A percentile compares a stretch with the other conserved stretches of the same genome.
phyloP scores from a whole-genome alignment of 2,329 filamentous ascomycete genomes.

The Botrytis tulipae region DNA sequence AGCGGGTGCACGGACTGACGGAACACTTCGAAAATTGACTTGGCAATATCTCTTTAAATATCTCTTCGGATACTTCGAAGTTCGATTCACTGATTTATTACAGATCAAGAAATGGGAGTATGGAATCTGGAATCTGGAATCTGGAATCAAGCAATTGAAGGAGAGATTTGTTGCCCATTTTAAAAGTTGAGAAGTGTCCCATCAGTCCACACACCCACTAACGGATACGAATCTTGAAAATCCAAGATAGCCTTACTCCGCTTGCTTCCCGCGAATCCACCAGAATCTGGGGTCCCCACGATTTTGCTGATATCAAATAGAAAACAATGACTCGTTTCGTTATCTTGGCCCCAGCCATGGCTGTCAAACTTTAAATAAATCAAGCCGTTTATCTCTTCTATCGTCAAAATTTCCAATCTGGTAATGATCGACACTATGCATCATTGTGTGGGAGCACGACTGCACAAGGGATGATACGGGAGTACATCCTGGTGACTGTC shows the following conservation, averaged over 20 bases:
- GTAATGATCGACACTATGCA: neutral
- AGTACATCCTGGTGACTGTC: neutral
- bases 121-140: too few species aligned
- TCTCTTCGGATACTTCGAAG: neutral
- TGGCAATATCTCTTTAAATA: neutral
- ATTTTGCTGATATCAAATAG: neutral
- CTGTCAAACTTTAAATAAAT: neutral
- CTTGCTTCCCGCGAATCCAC: neutral
- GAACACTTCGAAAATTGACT: neutral
- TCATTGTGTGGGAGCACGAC: neutral
- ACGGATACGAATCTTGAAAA: neutral
- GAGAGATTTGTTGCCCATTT: neutral
- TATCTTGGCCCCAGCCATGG: neutral
- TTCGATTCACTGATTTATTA: neutral
- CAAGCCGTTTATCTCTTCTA: neutral
- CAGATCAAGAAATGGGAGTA: neutral
- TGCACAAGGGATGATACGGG: neutral
- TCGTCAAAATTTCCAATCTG: too few species aligned
- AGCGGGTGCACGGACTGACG: neutral
- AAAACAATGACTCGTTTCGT: neutral
- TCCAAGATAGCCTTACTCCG: neutral
- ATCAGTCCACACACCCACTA: neutral
- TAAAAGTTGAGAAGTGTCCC: neutral
- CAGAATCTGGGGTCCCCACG: constrained; percentile 8
- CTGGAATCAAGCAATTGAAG: neutral